Evolutionary conservation across 2,329 filamentous ascomycete species (phyloP).

Genomic region (Trichoderma lentiforme): DNA sequence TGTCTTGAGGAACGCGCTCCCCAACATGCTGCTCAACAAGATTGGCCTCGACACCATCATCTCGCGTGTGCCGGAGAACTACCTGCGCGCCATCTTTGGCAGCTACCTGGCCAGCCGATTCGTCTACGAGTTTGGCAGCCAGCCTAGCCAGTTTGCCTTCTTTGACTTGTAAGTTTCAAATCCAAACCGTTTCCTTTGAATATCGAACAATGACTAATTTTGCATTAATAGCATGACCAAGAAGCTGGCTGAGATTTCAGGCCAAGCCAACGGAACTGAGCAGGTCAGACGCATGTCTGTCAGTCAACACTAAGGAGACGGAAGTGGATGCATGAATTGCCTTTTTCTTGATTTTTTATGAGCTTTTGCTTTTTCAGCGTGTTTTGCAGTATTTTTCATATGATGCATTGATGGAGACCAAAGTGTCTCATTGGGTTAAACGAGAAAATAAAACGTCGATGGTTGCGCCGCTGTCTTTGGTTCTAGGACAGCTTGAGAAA

Average conservation of each 20-base stretch:
- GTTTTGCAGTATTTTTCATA: constrained; percentile 1
- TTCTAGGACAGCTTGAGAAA: background rate
- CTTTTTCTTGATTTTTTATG: background rate
- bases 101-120: constrained; percentile 93
- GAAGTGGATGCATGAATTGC: background rate
- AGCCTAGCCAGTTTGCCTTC: constrained; percentile 94
- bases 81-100: constrained; percentile 92
- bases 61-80: constrained; percentile 81
- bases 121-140: constrained; percentile 91
- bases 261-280: constrained; percentile 26
- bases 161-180: constrained; percentile 81
- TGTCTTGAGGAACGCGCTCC: constrained; percentile 81
- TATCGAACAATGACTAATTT: background rate
- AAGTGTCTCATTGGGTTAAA: background rate
- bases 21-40: constrained; percentile 78
- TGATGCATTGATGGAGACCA: constrained; percentile 7
- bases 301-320: constrained; percentile 14
- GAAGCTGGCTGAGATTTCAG: constrained; percentile 51
- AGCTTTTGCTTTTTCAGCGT: constrained; percentile 9
- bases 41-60: constrained; percentile 89
- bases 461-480: background rate
- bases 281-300: constrained; percentile 29
- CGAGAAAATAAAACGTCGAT: background rate
- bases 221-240: constrained; percentile 56
- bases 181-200: background rate